Evolutionary conservation across 768 basidiomycete genomes (phyloP), one percentile per base, ranked within the genome.

Genomic region (Lentinula sp.): DNA sequence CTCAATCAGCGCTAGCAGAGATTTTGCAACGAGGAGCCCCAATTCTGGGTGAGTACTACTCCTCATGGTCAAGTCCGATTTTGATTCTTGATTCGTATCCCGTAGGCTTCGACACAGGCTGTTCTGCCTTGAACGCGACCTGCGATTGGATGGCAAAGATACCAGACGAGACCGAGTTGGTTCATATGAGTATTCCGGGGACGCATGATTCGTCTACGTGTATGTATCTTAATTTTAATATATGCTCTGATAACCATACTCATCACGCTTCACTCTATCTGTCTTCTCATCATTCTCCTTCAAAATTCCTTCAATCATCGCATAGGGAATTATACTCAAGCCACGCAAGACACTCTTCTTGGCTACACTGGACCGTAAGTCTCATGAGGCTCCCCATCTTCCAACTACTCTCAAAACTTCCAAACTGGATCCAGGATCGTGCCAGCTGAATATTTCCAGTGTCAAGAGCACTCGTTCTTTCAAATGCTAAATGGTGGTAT

Each of bases 401-500:
- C n/a, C 2, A 10, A 3, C 37, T 32, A 11, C 54, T 5, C 34
- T 42, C 1, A 21, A n/a, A 18, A 4, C 16, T 55, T 9, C 23
- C 21, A 31, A n/a, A 31, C 23, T n/a, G 4, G 6, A 48, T 76
- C 7, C 16, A 59, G 57, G 11, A 61, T 76, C 21, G 71, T 78
- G 16, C 71, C 75, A 7, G 72, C 78, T 32, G 62, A 59, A 15
- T 64, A 65, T 13, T 78, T 72, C 62, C 75, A 75, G 28, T 81
- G 80, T 56, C 80, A 82, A 63, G 73, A 80, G 57, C 73, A 76
- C 13, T 80, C 80, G 13, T 71, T 80, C 48, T 65, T 80, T 10
- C 76, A 79, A 50, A 77, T 77, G 50, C 67, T 81, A 42, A 78
- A 81, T 61, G 78, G 76, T 43, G 80, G 80, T 4, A 76, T 82